Percentiles rank a stretch among this genome's conserved stretches.
phyloP scores from a whole-genome alignment of 345 rosid genomes.

The Trapa incisa region DNA sequence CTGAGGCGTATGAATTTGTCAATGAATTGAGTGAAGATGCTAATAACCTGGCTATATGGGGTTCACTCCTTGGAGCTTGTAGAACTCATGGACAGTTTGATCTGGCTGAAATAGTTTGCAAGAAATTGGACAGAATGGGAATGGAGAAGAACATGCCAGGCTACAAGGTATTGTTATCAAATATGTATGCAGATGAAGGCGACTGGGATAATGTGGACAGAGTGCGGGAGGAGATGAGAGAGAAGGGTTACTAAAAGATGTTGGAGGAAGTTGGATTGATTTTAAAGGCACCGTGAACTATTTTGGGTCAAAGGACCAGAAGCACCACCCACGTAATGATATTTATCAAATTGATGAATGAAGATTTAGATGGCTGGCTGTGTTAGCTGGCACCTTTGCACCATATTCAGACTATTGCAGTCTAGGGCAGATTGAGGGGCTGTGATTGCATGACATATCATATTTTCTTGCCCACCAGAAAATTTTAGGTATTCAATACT shows the following conservation, averaged over 20 bases:
- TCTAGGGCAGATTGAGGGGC: neutral
- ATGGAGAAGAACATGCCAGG: conserved; percentile 31
- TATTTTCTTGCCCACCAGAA: neutral
- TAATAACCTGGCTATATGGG: conserved; percentile 64
- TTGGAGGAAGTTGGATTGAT: conserved; percentile 68
- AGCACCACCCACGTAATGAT: conserved; percentile 37
- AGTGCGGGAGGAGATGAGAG: conserved; percentile 67
- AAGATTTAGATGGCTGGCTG: neutral
- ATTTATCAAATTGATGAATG: conserved; percentile 15
- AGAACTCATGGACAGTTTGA: conserved; percentile 51
- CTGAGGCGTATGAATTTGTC: conserved; percentile 72
- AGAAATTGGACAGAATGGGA: conserved; percentile 40
- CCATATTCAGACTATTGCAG: neutral
- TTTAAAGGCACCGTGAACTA: conserved; percentile 38
- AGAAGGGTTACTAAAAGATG: conserved; percentile 59
- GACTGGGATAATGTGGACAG: conserved; percentile 54
- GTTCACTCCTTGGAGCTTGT: conserved; percentile 74
- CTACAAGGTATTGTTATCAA: conserved; percentile 76
- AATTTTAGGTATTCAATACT: neutral
- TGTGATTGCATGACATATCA: neutral
- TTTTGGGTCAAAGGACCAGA: conserved; percentile 57
- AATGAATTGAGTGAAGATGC: conserved; percentile 57
- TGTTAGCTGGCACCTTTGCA: neutral
- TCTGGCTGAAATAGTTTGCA: conserved; percentile 49
- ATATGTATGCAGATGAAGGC: conserved; percentile 69